Conservation (phyloP, 306 rosid species). For the Acacia melanoxylon region DNA sequence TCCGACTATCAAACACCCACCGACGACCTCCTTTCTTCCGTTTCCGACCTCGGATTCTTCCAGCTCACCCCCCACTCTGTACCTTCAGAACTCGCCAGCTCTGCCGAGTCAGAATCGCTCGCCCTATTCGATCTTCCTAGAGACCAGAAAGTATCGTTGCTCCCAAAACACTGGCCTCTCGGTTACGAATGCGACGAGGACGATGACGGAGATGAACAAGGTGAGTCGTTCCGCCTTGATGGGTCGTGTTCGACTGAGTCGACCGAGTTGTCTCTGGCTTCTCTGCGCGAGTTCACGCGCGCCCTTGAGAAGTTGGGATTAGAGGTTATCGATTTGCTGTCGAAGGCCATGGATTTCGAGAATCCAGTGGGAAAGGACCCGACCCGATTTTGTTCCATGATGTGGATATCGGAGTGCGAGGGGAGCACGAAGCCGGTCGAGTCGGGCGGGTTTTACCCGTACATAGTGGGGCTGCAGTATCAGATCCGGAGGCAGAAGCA, state of each 20-base stretch:
- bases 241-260: constrained; percentile 42
- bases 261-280: constrained; percentile 32
- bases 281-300: constrained; percentile 53
- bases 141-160: constrained; percentile 43
- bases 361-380: constrained; percentile 45
- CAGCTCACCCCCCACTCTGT: constrained; percentile 66
- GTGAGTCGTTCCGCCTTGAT: constrained; percentile 72
- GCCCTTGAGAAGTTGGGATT: constrained; percentile 65
- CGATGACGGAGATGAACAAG: constrained; percentile 29
- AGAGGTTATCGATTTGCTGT: constrained; percentile 49
- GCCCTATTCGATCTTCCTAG: constrained; percentile 56
- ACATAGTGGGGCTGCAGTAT: constrained; percentile 65
- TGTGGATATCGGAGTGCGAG: constrained; percentile 60
- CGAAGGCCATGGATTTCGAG: constrained; percentile 46
- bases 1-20: constrained; percentile 38
- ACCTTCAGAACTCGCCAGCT: constrained; percentile 56
- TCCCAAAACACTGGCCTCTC: constrained; percentile 72
- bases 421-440: constrained; percentile 18
- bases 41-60: constrained; percentile 61
- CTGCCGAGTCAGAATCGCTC: constrained; percentile 78
- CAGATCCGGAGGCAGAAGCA: constrained; percentile 61
- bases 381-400: constrained; percentile 45
- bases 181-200: constrained; percentile 55
- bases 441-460: constrained; percentile 72
- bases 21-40: constrained; percentile 38